phyloP scores from a whole-genome alignment of 108 stramenopile species.

The Schizochytrium sp. region DNA sequence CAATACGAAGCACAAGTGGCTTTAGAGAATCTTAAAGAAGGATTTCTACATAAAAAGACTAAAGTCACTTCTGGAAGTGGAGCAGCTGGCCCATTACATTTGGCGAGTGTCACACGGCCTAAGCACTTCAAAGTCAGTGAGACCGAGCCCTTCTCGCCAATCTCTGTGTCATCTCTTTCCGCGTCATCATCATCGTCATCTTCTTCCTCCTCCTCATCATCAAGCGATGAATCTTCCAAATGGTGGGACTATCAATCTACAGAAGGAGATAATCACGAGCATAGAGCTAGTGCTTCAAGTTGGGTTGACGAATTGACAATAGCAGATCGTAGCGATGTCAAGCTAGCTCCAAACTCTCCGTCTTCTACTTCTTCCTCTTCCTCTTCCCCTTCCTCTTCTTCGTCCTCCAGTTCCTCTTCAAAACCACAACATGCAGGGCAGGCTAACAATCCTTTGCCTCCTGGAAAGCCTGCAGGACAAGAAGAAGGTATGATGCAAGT shows the following conservation, averaged over 20 bases:
- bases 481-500: not conserved
- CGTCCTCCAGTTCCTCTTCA: conserved; percentile 15
- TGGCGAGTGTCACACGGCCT: too few relatives aligned
- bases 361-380: conserved; percentile 1
- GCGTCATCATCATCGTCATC: not conserved
- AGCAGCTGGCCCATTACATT: too few relatives aligned
- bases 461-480: not conserved
- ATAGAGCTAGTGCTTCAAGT: too few relatives aligned
- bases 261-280: too few relatives aligned
- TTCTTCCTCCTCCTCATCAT: not conserved
- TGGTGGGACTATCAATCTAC: too few relatives aligned
- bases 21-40: not conserved
- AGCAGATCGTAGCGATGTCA: not conserved
- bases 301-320: too few relatives aligned
- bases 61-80: not conserved
- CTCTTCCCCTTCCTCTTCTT: not conserved
- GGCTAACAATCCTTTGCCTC: not conserved
- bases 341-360: not conserved
- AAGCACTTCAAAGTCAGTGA: too few relatives aligned
- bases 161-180: not conserved
- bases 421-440: not conserved
- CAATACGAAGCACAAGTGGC: not conserved
- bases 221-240: too few relatives aligned
- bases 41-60: not conserved
- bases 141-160: not conserved